phyloP scores from a whole-genome alignment of 106 monocot species.

The Dioscorea alata region DNA sequence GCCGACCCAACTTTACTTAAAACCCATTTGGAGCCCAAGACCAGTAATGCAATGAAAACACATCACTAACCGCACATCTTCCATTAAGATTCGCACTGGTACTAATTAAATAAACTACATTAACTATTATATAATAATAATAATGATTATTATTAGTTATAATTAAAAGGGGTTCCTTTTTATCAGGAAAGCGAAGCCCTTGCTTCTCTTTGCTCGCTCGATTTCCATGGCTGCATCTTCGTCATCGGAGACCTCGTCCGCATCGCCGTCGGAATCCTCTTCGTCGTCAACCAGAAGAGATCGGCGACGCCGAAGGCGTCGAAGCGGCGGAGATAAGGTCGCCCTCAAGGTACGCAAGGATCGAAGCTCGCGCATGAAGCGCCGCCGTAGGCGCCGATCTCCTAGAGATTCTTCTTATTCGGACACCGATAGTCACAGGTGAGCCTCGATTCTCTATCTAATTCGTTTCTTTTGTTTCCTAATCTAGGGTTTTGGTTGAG shows the following conservation, averaged over 20 bases:
- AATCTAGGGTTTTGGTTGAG: neutral
- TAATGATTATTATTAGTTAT: no score
- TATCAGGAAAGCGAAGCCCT: no score
- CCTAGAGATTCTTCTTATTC: constrained; percentile 20
- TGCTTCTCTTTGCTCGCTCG: neutral
- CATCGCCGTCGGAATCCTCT: neutral
- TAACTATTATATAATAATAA: no score
- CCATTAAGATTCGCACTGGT: no score
- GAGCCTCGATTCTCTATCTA: neutral
- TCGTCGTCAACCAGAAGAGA: neutral
- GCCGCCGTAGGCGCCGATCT: constrained; percentile 25
- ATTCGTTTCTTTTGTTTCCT: neutral
- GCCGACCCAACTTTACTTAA: no score
- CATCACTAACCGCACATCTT: no score
- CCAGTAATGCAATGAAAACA: no score
- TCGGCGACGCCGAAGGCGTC: constrained; percentile 17
- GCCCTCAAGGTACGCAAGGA: constrained; percentile 45
- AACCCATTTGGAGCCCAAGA: no score
- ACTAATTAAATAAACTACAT: no score
- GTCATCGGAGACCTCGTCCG: neutral
- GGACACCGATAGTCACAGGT: constrained; percentile 22
- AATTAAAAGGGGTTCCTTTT: no score
- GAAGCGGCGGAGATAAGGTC: constrained; percentile 13
- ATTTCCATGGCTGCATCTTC: neutral
- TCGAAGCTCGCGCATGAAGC: constrained; percentile 24